Base-by-base conservation (phyloP, 257 asterid genomes). In the Haberlea rhodopensis region DNA sequence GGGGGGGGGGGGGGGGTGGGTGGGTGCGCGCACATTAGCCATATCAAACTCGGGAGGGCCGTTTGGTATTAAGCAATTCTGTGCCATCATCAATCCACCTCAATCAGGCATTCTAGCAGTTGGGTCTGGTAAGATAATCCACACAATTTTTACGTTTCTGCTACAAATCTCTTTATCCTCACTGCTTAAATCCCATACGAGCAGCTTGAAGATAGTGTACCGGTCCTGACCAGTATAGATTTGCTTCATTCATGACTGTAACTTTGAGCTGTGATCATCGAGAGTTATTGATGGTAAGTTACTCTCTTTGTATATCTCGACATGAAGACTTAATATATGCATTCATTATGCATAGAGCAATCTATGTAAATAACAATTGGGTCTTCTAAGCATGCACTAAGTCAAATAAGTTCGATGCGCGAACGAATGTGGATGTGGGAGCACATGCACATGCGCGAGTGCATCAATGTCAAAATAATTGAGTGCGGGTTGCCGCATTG, bases 61-160 rank as follows among this genome's bases (percentile, higher is more conserved):
- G 60, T 90, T 87, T 65, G 97, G 97, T 76, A 82, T 94, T 79
- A 94, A 94, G 82, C 96, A 94, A 68, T 94, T 94, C 66, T 90
- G 99, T 73, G 99, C 97, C 73, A 90, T 94, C 52, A 84, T 94
- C 75, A 90, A 87, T 67, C 99, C 97, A 74, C 99, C 99, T 26
- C 99, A 94, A 75, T 63, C 96, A 0, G 99, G 89, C 78, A 87
- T 94, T 82, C 85, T 94, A 26, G 99, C 99, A 43, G 92, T 94
- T 60, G 97, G 96, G 9, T 86, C 95, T 18, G 96, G 99, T 94
- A 64, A 76, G 78, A 71, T 65, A 52, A 62, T 23, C 64, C 65
- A 48, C 52, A 11, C 15, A 15, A 43, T 53, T 16, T 8, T 37
- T 53, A 40, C 22, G 19, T 46, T 49, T 62, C 66, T 34, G 25